A percentile compares a stretch with the other conserved stretches of the same genome.
phyloP scores from a whole-genome alignment of 495 filamentous ascomycete species.

The Penicillium mononematosum region DNA sequence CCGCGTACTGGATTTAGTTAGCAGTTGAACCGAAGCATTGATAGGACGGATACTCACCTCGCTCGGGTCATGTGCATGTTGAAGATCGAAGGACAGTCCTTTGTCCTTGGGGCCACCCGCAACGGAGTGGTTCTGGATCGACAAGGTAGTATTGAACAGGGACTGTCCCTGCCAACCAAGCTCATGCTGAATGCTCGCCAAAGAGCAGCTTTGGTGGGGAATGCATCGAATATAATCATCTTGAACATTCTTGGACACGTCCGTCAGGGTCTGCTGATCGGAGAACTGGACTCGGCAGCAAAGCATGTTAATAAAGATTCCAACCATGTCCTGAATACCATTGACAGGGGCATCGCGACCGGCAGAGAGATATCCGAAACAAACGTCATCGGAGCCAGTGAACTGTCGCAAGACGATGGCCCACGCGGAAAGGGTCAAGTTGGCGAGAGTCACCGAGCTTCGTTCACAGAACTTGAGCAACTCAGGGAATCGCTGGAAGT shows the following conservation, averaged over 20 bases:
- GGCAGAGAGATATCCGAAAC: slow-evolving; percentile 56
- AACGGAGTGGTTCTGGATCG: slow-evolving; percentile 48
- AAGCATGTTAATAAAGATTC: slow-evolving; percentile 58
- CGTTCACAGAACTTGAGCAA: slow-evolving; percentile 47
- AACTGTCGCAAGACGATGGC: slow-evolving; percentile 53
- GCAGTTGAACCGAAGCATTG: background rate
- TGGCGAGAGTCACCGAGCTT: slow-evolving; percentile 51
- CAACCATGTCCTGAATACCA: slow-evolving; percentile 53
- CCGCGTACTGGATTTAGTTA: slow-evolving; percentile 37
- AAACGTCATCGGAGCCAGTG: slow-evolving; percentile 54
- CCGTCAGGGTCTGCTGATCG: slow-evolving; percentile 32
- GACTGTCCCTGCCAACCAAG: slow-evolving; percentile 49
- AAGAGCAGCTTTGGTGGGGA: slow-evolving; percentile 51
- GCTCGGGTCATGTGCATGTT: slow-evolving; percentile 47
- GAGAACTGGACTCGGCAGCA: slow-evolving; percentile 51
- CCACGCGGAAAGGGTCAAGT: slow-evolving; percentile 56
- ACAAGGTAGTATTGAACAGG: slow-evolving; percentile 59
- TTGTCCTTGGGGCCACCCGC: slow-evolving; percentile 35
- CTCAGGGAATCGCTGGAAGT: slow-evolving; percentile 41
- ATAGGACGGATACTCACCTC: slow-evolving; percentile 35
- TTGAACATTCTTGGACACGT: slow-evolving; percentile 47
- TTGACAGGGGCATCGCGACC: slow-evolving; percentile 50
- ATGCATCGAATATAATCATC: slow-evolving; percentile 49
- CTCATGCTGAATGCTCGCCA: slow-evolving; percentile 56
- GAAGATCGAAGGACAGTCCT: slow-evolving; percentile 39